Conservation (phyloP, 768 basidiomycete species). For the Gautieria morchelliformis region DNA sequence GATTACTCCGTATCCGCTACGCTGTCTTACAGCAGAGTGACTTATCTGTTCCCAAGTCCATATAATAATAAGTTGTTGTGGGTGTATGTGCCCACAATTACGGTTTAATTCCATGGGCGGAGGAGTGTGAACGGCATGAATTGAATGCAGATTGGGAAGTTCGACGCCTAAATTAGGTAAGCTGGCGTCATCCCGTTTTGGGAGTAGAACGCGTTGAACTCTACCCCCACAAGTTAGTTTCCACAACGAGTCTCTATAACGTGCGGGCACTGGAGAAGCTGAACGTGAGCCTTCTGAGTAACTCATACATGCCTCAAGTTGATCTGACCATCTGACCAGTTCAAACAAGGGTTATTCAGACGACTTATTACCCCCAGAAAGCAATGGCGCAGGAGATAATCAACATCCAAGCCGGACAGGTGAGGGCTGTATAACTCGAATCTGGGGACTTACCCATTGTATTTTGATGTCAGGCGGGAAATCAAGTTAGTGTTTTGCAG, state of each 20-base stretch:
- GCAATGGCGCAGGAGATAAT: conserved; percentile 71
- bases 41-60: no score
- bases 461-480: conserved; percentile 43
- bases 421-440: conserved; percentile 18
- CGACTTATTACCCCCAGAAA: not conserved
- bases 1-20: no score
- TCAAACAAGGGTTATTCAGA: not conserved
- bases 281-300: no score
- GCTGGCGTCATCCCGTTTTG: not conserved
- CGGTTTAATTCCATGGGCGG: no score
- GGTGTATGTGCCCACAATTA: no score
- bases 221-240: not conserved
- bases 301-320: no score
- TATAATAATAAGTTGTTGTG: no score
- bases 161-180: not conserved
- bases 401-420: conserved; percentile 77
- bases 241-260: not conserved
- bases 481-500: conserved; percentile 38
- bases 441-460: conserved; percentile 3
- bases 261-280: not conserved
- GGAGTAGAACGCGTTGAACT: not conserved
- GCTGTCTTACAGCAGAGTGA: no score
- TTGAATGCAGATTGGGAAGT: no score
- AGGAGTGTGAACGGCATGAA: no score
- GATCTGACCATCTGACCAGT: no score